phyloP scores from a whole-genome alignment of 768 basidiomycete genomes.

The Rhizopogon sp. region DNA sequence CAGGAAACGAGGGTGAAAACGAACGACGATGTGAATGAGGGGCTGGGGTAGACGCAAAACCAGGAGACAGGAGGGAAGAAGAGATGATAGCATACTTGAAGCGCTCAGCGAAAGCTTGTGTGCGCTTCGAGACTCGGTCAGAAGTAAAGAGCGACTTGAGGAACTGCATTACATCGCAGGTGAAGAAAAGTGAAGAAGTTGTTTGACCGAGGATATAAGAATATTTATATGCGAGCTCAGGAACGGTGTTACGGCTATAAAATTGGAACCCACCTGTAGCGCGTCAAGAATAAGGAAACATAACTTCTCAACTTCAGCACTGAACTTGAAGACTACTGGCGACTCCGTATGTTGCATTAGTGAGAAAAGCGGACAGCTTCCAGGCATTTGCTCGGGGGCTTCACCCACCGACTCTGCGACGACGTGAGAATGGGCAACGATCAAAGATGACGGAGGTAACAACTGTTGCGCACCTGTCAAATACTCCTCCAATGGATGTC shows the following conservation, averaged over 20 bases:
- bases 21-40: constrained; percentile 26
- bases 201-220: background rate
- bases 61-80: constrained; percentile 64
- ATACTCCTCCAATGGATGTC: constrained; percentile 73
- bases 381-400: constrained; percentile 51
- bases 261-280: constrained; percentile 32
- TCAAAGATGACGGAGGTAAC: background rate
- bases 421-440: constrained; percentile 4
- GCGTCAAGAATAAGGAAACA: constrained; percentile 18
- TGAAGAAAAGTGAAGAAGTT: constrained; percentile 4
- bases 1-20: constrained; percentile 38
- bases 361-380: constrained; percentile 35
- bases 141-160: constrained; percentile 33
- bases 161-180: constrained; percentile 25
- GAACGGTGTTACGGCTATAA: constrained; percentile 10
- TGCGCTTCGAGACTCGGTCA: constrained; percentile 27
- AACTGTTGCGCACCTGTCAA: constrained; percentile 47
- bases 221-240: constrained; percentile 7
- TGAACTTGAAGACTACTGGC: constrained; percentile 10
- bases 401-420: constrained; percentile 53
- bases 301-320: constrained; percentile 22
- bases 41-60: constrained; percentile 40
- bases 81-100: constrained; percentile 86
- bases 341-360: constrained; percentile 11
- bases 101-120: constrained; percentile 61